Evolutionary conservation across 805 yeast genomes (phyloP).

Genomic region (Danielia reshetovae): DNA sequence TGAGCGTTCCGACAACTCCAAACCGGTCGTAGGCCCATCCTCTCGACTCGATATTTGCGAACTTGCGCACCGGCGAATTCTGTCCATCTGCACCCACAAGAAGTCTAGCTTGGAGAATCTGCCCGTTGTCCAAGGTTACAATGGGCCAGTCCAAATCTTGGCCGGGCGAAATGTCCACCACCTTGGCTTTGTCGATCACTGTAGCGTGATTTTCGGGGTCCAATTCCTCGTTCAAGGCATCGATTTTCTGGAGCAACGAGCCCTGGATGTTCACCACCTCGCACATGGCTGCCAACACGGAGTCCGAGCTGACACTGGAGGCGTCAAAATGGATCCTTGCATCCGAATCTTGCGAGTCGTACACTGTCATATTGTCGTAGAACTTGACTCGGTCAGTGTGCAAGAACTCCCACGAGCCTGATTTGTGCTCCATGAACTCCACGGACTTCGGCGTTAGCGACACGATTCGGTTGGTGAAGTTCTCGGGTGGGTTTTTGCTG

Average conservation of each 20-base stretch:
- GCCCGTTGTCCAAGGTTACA: conserved; percentile 65
- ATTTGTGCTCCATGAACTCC: conserved; percentile 51
- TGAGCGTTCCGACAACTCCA: conserved; percentile 91
- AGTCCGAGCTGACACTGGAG: conserved; percentile 35
- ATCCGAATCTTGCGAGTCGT: conserved; percentile 69
- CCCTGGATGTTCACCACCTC: conserved; percentile 84
- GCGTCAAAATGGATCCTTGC: conserved; percentile 71
- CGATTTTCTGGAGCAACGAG: conserved; percentile 52
- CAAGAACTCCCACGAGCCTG: conserved; percentile 75
- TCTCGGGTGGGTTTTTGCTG: conserved; percentile 38
- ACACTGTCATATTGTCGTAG: conserved; percentile 79
- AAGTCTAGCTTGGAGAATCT: conserved; percentile 60
- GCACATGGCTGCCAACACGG: conserved; percentile 69
- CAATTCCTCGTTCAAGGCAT: conserved; percentile 22
- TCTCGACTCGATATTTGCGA: conserved; percentile 74
- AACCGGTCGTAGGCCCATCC: conserved; percentile 90
- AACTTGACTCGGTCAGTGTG: conserved; percentile 67
- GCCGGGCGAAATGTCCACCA: conserved; percentile 44
- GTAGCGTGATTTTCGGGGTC: conserved; percentile 22
- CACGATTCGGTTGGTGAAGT: conserved; percentile 74
- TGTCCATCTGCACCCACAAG: conserved; percentile 94
- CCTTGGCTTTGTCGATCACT: conserved; percentile 66
- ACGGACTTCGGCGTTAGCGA: conserved; percentile 82
- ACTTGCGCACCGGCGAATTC: conserved; percentile 85
- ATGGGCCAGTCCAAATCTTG: conserved; percentile 66